Conservation (phyloP, 768 basidiomycete genomes). For the Tricholoma bakamatsutake region DNA sequence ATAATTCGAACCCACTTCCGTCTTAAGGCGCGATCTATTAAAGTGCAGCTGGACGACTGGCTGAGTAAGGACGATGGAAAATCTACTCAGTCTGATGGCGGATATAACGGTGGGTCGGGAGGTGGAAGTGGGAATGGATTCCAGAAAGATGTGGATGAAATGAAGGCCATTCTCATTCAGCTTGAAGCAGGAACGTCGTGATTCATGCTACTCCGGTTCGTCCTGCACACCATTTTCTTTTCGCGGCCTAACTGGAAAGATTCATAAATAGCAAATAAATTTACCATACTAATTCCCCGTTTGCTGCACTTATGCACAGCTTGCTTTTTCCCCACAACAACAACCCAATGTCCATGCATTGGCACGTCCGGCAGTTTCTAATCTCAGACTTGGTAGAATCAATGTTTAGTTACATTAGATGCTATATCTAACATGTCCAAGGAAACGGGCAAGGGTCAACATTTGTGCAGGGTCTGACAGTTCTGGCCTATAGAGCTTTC, state of each 20-base stretch:
- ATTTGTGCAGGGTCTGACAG: too few relatives aligned
- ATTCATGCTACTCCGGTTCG: not conserved
- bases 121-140: conserved; percentile 54
- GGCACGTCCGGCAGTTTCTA: too few relatives aligned
- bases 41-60: conserved; percentile 76
- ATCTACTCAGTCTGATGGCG: conserved; percentile 50
- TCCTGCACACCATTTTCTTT: too few relatives aligned
- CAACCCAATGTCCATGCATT: too few relatives aligned
- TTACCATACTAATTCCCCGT: not conserved
- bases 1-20: conserved; percentile 89
- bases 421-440: too few relatives aligned
- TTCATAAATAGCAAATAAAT: not conserved
- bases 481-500: too few relatives aligned
- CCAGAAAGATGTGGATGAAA: conserved; percentile 63
- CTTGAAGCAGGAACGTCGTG: conserved; percentile 17
- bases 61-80: conserved; percentile 69
- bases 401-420: too few relatives aligned
- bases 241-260: not conserved
- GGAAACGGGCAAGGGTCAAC: too few relatives aligned
- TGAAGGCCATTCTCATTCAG: conserved; percentile 53
- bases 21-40: conserved; percentile 69
- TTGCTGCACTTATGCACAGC: not conserved
- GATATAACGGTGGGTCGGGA: conserved; percentile 23
- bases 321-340: too few relatives aligned
- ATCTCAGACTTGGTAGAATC: too few relatives aligned